Conservation (phyloP, 495 filamentous ascomycete species). For the Daldinia grandis region DNA sequence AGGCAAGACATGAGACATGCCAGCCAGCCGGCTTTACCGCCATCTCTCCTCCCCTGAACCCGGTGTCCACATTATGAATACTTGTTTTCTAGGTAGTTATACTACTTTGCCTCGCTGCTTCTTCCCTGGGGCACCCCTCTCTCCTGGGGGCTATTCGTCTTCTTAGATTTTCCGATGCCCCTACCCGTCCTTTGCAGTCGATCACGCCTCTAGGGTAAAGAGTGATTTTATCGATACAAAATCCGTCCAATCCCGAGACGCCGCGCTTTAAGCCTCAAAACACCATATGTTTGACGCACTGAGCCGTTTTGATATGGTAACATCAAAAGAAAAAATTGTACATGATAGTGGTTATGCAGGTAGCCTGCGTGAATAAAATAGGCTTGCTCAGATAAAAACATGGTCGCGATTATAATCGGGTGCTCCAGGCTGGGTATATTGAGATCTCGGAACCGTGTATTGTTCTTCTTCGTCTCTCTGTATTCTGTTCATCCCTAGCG, state of each 20-base stretch:
- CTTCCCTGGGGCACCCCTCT: background rate
- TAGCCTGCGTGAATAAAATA: constrained; percentile 12
- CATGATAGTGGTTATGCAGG: constrained; percentile 2
- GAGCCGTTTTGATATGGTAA: constrained; percentile 19
- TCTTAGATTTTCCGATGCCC: constrained; percentile 5
- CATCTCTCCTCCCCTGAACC: constrained; percentile 3
- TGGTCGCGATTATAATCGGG: constrained; percentile 36
- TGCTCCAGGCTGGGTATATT: constrained; percentile 33
- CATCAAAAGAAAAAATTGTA: constrained; percentile 25
- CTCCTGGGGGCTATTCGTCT: constrained; percentile 3
- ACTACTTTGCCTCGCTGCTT: background rate
- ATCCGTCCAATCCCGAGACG: constrained; percentile 35
- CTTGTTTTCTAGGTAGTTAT: constrained; percentile 2
- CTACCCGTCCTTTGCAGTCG: constrained; percentile 12
- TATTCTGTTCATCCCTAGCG: constrained; percentile 59
- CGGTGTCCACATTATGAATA: constrained; percentile 23
- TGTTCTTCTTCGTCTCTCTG: constrained; percentile 42
- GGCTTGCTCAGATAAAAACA: constrained; percentile 39
- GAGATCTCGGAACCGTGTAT: constrained; percentile 32
- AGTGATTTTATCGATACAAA: constrained; percentile 34
- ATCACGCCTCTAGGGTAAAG: constrained; percentile 19
- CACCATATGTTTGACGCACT: constrained; percentile 9
- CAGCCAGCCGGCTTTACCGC: constrained; percentile 10
- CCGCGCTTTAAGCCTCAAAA: constrained; percentile 32
- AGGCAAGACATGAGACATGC: constrained; percentile 4